These are phyloP conservation scores for Simplicillium aogashimaense DNA, from an alignment of 2,329 filamentous ascomycete species.

Conservation along the genomic window DNA sequence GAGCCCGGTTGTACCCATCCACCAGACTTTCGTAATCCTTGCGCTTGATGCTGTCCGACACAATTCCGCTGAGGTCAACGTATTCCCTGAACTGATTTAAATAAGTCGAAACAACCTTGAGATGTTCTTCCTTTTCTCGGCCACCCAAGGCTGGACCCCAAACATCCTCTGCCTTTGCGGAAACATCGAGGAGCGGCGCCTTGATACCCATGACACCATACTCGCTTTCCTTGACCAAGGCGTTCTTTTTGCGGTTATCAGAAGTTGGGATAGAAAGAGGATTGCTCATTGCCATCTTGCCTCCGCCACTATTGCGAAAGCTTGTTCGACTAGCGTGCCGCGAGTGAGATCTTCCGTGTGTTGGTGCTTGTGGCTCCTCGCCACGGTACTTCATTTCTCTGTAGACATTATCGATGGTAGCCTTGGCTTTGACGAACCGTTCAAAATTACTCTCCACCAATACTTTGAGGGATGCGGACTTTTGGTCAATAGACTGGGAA, in stretches of 20 bases:
- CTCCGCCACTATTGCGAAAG: constrained; percentile 43
- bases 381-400: constrained; percentile 85
- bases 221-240: constrained; percentile 83
- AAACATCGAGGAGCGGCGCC: constrained; percentile 75
- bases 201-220: constrained; percentile 87
- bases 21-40: constrained; percentile 84
- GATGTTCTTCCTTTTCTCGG: constrained; percentile 77
- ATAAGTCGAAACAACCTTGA: constrained; percentile 67
- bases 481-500: constrained; percentile 89
- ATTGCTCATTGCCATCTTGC: constrained; percentile 23
- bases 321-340: constrained; percentile 59
- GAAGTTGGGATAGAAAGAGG: constrained; percentile 24
- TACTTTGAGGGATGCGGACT: constrained; percentile 91
- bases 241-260: constrained; percentile 72
- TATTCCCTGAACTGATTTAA: constrained; percentile 73
- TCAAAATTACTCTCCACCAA: constrained; percentile 98
- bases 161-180: constrained; percentile 90
- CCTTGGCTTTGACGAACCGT: constrained; percentile 92
- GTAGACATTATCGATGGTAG: constrained; percentile 97
- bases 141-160: constrained; percentile 93
- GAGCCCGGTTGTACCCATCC: constrained; percentile 78
- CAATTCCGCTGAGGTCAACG: constrained; percentile 67
- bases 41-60: constrained; percentile 79
- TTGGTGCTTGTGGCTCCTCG: constrained; percentile 33
- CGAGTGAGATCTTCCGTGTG: constrained; percentile 35